Conservation (phyloP, 306 rosid genomes). For the Quercus cerris region DNA sequence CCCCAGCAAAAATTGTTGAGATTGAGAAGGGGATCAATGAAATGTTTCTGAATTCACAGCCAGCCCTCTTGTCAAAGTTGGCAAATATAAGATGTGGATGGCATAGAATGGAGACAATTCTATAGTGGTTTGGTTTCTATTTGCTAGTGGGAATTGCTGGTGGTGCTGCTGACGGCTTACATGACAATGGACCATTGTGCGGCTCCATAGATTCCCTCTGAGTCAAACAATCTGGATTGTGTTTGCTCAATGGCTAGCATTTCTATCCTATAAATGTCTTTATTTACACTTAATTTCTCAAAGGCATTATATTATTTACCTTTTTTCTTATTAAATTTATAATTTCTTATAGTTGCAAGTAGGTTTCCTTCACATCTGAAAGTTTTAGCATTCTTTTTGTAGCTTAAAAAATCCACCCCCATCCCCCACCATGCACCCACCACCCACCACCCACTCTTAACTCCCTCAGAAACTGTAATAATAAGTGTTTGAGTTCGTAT, state of each 20-base stretch:
- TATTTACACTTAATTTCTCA: neutral
- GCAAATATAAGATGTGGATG: neutral
- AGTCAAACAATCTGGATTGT: conserved; percentile 36
- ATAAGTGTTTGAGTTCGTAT: no score
- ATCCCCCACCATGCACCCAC: neutral
- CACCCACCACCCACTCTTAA: no score
- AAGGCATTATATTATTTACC: neutral
- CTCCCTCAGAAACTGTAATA: no score
- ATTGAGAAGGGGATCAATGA: neutral
- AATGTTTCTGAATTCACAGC: neutral
- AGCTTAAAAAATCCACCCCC: neutral
- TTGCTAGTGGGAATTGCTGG: conserved; percentile 18
- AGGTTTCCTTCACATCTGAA: conserved; percentile 18
- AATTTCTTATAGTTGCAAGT: neutral
- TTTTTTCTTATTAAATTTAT: neutral
- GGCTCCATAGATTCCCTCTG: neutral
- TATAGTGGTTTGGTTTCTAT: conserved; percentile 18
- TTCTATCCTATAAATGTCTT: neutral
- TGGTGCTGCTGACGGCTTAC: conserved; percentile 11
- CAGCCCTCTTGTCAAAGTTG: conserved; percentile 6
- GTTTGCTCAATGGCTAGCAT: conserved; percentile 36
- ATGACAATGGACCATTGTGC: conserved; percentile 34
- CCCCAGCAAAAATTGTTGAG: neutral
- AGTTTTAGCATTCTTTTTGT: conserved; percentile 24
- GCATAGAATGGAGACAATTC: conserved; percentile 1